Base-by-base conservation (phyloP, 139 green algal species). In the Eudorina sp. region DNA sequence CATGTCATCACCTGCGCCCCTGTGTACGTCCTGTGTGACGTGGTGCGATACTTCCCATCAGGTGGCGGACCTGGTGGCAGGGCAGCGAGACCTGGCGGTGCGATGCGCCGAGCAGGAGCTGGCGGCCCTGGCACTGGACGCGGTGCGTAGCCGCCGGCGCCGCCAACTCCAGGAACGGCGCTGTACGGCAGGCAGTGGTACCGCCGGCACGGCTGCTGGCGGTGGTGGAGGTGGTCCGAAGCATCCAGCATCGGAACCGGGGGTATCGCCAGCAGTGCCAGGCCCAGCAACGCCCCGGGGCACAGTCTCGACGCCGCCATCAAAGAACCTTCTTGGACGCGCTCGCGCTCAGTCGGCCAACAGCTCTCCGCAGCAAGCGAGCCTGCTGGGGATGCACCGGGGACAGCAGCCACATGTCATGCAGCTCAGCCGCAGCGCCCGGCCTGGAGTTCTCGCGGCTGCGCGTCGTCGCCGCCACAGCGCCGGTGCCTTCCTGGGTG, bases 41-140 rank as follows among this genome's bases (percentile, higher is more conserved):
- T n/a, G n/a, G n/a, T n/a, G n/a, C n/a, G n/a, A 27, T 31, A n/a
- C 38, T 19, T 55, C 45, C 29, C 40, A 7, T 9, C 45, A 87
- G 81, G 81, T 87, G 6, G 9, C 45, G 0, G 45, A 51, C 2
- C 43, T 87, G 81, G 46, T 68, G 0, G 45, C 45, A 9, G 64
- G 64, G 4, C 45, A 87, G n/a, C 13, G 9, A 4, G 64, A 66
- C 27, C 6, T 87, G 23, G 81, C 81, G 16, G 14, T 79, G 8
- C 81, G 31, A 2, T 53, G 31, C 16, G 81, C 81, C 27, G 58
- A 78, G 31, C 64, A 78, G 34, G 81, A 87, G 64, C 64, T 87
- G n/a, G 81, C 45, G 43, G 81, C 43, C 0, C n/a, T 46, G 40
- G 80, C 80, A 2, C 18, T 36, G 16, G 43, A 53, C 27, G 80